A percentile compares a stretch with the other conserved stretches of the same genome.
Conservation (phyloP, 2,329 filamentous ascomycete species). For the Neopestalotiopsis sp. region DNA sequence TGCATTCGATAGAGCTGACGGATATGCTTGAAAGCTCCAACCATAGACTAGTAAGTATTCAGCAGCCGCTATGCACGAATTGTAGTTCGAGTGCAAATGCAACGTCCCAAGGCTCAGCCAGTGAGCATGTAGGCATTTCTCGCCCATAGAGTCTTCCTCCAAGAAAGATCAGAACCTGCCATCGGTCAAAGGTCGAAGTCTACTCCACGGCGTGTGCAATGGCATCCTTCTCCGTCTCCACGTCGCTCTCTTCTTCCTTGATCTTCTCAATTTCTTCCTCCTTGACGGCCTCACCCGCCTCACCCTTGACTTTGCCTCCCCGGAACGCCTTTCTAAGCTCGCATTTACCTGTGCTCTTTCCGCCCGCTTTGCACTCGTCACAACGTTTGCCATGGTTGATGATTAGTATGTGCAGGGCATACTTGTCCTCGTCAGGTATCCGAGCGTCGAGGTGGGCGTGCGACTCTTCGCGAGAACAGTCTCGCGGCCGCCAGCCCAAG, state of each 20-base stretch:
- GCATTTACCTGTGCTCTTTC: constrained; percentile 45
- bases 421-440: constrained; percentile 55
- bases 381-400: constrained; percentile 54
- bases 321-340: constrained; percentile 47
- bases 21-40: not conserved
- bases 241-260: constrained; percentile 19
- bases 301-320: constrained; percentile 23
- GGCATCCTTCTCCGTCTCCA: constrained; percentile 17
- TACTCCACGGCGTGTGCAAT: constrained; percentile 15
- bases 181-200: not conserved
- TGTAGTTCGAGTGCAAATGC: not conserved
- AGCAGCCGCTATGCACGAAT: not conserved
- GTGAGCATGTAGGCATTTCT: too few relatives aligned
- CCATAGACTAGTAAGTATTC: not conserved
- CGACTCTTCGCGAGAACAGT: constrained; percentile 49
- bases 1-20: not conserved
- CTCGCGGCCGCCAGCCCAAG: constrained; percentile 53
- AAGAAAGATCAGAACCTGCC: not conserved
- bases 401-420: constrained; percentile 54
- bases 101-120: too few relatives aligned
- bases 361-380: constrained; percentile 50
- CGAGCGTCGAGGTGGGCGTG: constrained; percentile 55
- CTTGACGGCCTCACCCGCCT: constrained; percentile 20
- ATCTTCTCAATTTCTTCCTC: constrained; percentile 21
- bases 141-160: not conserved